These are phyloP conservation scores for Starmera caribaea DNA, from an alignment of 805 yeast species.

Conservation along the genomic window DNA sequence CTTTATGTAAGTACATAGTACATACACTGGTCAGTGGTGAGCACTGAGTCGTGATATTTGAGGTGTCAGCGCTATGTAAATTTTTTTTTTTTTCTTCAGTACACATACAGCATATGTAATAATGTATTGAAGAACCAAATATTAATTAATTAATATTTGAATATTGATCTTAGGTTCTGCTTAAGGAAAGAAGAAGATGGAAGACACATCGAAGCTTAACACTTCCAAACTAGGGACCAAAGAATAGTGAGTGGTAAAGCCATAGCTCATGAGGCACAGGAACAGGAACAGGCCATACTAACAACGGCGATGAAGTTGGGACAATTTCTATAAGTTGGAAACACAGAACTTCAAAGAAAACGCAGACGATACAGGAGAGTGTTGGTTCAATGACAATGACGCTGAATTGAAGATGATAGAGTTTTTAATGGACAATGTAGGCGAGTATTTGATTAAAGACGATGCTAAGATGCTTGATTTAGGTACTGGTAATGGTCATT, in stretches of 20 bases:
- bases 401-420: slow-evolving; percentile 83
- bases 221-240: slow-evolving; percentile 81
- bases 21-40: too few species aligned
- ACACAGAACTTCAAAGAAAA: slow-evolving; percentile 61
- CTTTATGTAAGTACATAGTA: too few species aligned
- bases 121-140: too few species aligned
- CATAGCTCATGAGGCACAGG: not conserved
- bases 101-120: too few species aligned
- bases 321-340: slow-evolving; percentile 72
- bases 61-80: too few species aligned
- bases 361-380: slow-evolving; percentile 83
- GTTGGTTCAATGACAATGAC: slow-evolving; percentile 94
- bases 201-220: slow-evolving; percentile 42
- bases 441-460: slow-evolving; percentile 21
- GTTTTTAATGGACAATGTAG: slow-evolving; percentile 47
- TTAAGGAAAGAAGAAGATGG: slow-evolving; percentile 6
- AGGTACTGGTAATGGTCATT: slow-evolving; percentile 96
- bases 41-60: too few species aligned
- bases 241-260: slow-evolving; percentile 41
- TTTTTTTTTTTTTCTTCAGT: too few species aligned
- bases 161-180: too few species aligned
- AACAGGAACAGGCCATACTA: not conserved
- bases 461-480: slow-evolving; percentile 53
- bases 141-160: too few species aligned
- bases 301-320: slow-evolving; percentile 47